Evolutionary conservation across 768 basidiomycete species (phyloP).

Genomic region (Mycena kentingensis): DNA sequence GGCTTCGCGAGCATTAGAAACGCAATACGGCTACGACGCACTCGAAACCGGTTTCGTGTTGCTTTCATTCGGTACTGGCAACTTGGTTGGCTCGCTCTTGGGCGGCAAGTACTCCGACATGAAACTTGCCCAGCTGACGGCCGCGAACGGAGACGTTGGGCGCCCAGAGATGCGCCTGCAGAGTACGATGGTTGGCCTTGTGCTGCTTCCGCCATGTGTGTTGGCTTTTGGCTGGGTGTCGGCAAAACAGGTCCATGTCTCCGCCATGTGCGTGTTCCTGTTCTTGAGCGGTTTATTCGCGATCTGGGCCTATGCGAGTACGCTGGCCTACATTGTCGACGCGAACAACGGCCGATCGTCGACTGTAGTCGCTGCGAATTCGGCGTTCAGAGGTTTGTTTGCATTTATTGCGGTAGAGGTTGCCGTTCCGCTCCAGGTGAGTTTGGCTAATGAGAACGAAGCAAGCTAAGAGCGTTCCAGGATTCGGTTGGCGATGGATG

Average conservation of each 20-base stretch:
- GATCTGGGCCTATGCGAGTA: conserved; percentile 65
- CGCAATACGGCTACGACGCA: conserved; percentile 65
- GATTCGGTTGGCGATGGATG: conserved; percentile 75
- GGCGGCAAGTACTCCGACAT: conserved; percentile 50
- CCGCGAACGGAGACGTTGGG: conserved; percentile 41
- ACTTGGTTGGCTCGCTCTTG: conserved; percentile 42
- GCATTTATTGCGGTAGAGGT: conserved; percentile 74
- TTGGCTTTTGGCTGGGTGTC: conserved; percentile 78
- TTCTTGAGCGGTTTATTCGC: conserved; percentile 74
- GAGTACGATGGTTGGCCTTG: conserved; percentile 59
- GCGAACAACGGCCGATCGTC: conserved; percentile 81
- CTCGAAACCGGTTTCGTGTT: conserved; percentile 76
- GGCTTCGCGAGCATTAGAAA: conserved; percentile 65
- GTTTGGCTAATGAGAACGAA: neutral
- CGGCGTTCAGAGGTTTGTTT: conserved; percentile 67
- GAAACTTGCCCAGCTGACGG: conserved; percentile 39
- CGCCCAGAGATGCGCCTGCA: conserved; percentile 80
- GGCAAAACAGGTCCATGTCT: conserved; percentile 60
- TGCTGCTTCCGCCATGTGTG: conserved; percentile 60
- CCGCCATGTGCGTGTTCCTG: conserved; percentile 69
- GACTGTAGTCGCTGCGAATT: conserved; percentile 75
- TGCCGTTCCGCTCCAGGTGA: conserved; percentile 70
- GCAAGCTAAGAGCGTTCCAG: conserved; percentile 31
- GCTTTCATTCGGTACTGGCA: conserved; percentile 54
- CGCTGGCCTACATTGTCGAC: conserved; percentile 85